Evolutionary conservation across 2,329 filamentous ascomycete species (phyloP), one percentile per base, ranked within the genome.

Genomic region (Daldinia eschscholtzii): DNA sequence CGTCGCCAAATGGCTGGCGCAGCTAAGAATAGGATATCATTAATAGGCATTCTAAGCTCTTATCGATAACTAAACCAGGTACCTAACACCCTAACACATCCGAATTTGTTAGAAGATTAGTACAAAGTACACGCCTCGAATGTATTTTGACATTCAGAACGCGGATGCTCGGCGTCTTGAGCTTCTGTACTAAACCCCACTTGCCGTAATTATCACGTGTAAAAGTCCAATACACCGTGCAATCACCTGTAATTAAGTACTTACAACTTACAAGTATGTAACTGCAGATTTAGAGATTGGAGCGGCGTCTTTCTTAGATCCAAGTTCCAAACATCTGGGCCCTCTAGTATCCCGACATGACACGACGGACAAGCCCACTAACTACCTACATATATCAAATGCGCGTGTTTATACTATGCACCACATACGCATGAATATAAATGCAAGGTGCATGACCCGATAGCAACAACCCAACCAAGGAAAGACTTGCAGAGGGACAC

Each of bases 51-150:
- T 26, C 18, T 37, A 33, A 41, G 44, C 30, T 42, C 23, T 65
- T 70, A 67, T 70, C 68, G 64, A 67, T 70, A 70, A 37, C 10
- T 39, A 10, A n/a, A 48, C 18, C 6, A 13, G 35, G 30, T 41
- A 23, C 53, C 20, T 7, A 28, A n/a, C 20, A 23, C 37, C 33
- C 50, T 57, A n/a, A n/a, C n/a, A n/a, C n/a, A 35, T 26, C 41
- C 20, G 20, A 23, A 23, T 23, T 23, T 23, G 20, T 23, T 23
- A 23, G 20, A 23, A 23, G 20, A 23, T n/a, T n/a, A n/a, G n/a
- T 23, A 23, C 20, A 23, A 23, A 23, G 20, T 23, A 23, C 20
- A 23, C 20, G 20, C 20, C 20, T 23, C 20, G 20, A 23, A 23
- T 23, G 20, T 23, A 23, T 23, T 23, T 23, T 23, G 20, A 2